Conservation (phyloP, 2,329 filamentous ascomycete species). For the Aureobasidium namibiae region DNA sequence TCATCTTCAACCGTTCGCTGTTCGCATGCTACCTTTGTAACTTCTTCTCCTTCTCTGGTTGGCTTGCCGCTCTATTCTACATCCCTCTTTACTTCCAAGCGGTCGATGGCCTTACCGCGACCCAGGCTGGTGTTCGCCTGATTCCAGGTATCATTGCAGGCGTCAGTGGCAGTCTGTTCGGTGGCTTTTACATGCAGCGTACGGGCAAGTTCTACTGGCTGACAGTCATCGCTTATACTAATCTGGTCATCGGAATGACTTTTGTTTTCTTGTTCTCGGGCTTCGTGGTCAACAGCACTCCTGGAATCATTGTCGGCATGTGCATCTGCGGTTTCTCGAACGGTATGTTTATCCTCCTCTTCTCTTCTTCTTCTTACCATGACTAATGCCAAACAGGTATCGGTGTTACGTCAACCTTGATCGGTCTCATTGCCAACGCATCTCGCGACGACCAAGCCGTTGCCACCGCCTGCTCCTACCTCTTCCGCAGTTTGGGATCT, state of each 20-base stretch:
- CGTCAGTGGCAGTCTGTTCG: conserved; percentile 56
- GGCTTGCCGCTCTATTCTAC: conserved; percentile 58
- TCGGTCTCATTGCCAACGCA: conserved; percentile 52
- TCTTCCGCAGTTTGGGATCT: conserved; percentile 66
- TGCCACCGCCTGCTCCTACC: conserved; percentile 63
- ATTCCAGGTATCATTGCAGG: conserved; percentile 57
- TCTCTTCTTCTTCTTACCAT: no score
- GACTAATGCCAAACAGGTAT: conserved; percentile 29
- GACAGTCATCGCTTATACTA: conserved; percentile 49
- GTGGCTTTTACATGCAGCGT: conserved; percentile 59
- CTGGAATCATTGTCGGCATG: conserved; percentile 50
- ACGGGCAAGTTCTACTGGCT: conserved; percentile 66
- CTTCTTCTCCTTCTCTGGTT: conserved; percentile 60
- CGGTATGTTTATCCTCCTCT: conserved; percentile 29
- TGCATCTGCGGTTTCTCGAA: conserved; percentile 46
- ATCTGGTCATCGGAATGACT: conserved; percentile 47
- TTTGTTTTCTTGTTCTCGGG: conserved; percentile 53
- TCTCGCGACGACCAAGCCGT: conserved; percentile 61
- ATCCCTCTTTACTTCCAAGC: conserved; percentile 74
- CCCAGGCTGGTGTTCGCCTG: conserved; percentile 55
- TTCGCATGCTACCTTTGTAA: conserved; percentile 63
- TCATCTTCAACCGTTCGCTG: conserved; percentile 60
- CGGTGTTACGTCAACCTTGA: neutral
- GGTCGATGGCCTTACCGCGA: conserved; percentile 55
- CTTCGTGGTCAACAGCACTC: conserved; percentile 39